Conservation (phyloP, 2,329 filamentous ascomycete species). For the Immersiporthe knoxdaviesiana region DNA sequence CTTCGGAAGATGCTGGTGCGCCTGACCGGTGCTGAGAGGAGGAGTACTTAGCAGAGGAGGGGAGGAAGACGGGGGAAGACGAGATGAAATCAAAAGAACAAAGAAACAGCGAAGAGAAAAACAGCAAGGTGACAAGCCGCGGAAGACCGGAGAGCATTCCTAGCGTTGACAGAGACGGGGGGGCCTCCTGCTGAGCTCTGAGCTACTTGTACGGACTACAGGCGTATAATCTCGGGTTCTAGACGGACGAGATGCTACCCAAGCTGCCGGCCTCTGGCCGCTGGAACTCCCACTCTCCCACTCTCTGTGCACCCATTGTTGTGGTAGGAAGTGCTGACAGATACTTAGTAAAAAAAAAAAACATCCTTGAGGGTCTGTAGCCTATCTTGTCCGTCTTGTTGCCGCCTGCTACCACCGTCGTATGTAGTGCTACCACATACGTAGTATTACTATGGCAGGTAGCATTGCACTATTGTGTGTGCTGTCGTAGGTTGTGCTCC, state of each 20-base stretch:
- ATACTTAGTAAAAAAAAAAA: too few species aligned
- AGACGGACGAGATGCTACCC: constrained; percentile 7
- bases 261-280: neutral
- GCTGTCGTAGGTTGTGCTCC: neutral
- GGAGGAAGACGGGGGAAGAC: neutral
- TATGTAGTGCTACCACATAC: neutral
- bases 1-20: neutral
- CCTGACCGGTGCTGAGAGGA: neutral
- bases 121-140: constrained; percentile 18
- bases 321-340: neutral
- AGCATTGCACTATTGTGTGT: neutral
- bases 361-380: neutral
- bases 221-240: constrained; percentile 8
- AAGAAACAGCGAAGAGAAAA: neutral
- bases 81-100: neutral
- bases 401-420: neutral
- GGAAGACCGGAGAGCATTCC: constrained; percentile 22
- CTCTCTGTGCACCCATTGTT: constrained; percentile 16
- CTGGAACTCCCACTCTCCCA: neutral
- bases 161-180: constrained; percentile 8
- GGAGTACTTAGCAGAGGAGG: neutral
- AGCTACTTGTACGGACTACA: too few species aligned
- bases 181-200: neutral
- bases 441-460: neutral
- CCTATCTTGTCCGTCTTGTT: neutral